Evolutionary conservation across 495 filamentous ascomycete genomes (phyloP).

Genomic region (Aspergillus ellipticus): DNA sequence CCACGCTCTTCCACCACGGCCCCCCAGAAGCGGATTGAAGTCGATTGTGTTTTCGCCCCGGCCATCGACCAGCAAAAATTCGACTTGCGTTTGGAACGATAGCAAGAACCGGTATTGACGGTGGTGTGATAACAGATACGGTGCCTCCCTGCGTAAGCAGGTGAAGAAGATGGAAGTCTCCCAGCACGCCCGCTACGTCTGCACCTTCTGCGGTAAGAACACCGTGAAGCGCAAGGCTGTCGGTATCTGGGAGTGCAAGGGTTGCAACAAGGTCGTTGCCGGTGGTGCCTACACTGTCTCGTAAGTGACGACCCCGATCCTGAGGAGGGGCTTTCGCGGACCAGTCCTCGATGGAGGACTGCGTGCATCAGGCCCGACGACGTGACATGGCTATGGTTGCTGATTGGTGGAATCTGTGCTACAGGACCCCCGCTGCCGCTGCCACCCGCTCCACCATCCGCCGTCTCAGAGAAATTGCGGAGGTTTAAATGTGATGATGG

Average conservation of each 20-base stretch:
- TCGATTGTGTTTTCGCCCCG: constrained; percentile 21
- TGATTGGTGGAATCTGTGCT: constrained; percentile 19
- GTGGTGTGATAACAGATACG: constrained; percentile 62
- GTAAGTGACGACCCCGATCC: constrained; percentile 56
- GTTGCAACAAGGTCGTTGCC: constrained; percentile 90
- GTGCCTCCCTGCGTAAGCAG: constrained; percentile 99
- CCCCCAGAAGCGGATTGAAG: constrained; percentile 17
- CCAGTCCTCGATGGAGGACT: not conserved
- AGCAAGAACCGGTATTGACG: constrained; percentile 28
- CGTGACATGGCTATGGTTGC: constrained; percentile 17
- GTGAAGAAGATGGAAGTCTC: constrained; percentile 99
- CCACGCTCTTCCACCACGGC: constrained; percentile 22
- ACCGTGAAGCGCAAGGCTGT: constrained; percentile 87
- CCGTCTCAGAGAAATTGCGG: constrained; percentile 94
- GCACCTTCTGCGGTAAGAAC: constrained; percentile 94
- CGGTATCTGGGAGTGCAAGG: constrained; percentile 95
- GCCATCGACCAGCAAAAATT: constrained; percentile 10
- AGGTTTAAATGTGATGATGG: constrained; percentile 67
- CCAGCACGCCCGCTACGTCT: constrained; percentile 86
- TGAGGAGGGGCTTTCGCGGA: not conserved
- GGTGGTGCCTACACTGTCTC: constrained; percentile 96
- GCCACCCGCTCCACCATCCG: constrained; percentile 96
- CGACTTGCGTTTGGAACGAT: constrained; percentile 7
- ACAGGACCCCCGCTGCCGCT: constrained; percentile 90
- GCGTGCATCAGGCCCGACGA: not conserved